Conservation (phyloP, 352 stramenopile species). For the Globisporangium yorkense region DNA sequence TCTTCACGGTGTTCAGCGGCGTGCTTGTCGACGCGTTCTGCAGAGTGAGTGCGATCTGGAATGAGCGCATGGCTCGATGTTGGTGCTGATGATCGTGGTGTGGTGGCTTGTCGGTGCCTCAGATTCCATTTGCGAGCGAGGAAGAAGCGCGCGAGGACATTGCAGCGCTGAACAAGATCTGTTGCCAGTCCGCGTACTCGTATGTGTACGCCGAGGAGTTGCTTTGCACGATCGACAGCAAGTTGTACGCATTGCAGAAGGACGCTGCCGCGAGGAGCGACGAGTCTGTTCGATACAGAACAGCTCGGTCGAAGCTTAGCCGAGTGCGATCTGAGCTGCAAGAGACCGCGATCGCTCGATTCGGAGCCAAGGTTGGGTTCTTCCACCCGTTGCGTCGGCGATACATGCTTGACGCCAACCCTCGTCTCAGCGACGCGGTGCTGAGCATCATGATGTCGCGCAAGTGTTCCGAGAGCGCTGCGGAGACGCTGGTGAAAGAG, state of each 20-base stretch:
- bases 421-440: conserved; percentile 58
- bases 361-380: conserved; percentile 62
- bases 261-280: conserved; percentile 19
- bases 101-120: background rate
- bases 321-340: conserved; percentile 75
- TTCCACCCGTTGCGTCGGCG: conserved; percentile 70
- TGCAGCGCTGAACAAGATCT: conserved; percentile 73
- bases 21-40: conserved; percentile 74
- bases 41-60: conserved; percentile 26
- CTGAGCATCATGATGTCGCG: conserved; percentile 72
- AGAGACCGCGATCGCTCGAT: conserved; percentile 51
- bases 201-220: conserved; percentile 79
- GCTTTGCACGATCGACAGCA: conserved; percentile 63
- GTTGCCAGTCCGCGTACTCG: conserved; percentile 80
- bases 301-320: conserved; percentile 64
- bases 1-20: conserved; percentile 83
- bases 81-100: background rate
- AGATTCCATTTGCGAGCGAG: conserved; percentile 80
- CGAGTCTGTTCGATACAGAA: conserved; percentile 36
- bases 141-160: conserved; percentile 75
- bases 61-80: background rate
- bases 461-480: conserved; percentile 58
- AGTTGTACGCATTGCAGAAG: conserved; percentile 53
- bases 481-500: conserved; percentile 62
- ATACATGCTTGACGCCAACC: conserved; percentile 53